Percentiles rank a stretch among this genome's conserved stretches.
These are phyloP conservation scores for Microsporum audouinii DNA, from an alignment of 2,329 filamentous ascomycete species.

Conservation along the genomic window DNA sequence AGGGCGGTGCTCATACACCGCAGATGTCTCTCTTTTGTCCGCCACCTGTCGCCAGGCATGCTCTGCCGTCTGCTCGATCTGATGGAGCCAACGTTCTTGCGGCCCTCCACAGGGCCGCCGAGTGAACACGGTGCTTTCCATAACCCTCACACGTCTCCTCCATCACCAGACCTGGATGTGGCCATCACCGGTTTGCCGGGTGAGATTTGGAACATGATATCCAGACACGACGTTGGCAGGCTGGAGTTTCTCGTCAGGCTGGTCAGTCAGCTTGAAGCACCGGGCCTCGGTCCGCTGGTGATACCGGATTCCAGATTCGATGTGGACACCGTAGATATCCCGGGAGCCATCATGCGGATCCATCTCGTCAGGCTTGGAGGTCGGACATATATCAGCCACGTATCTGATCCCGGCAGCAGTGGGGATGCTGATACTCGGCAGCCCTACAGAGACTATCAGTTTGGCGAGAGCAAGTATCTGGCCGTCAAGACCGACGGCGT, in stretches of 20 bases:
- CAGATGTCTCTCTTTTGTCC: conserved; percentile 6
- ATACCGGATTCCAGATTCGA: background rate
- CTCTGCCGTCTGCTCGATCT: conserved; percentile 4
- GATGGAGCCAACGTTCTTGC: conserved; percentile 6
- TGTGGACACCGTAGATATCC: background rate
- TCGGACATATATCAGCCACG: background rate
- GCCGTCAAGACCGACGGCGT: conserved; percentile 5
- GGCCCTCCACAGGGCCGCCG: background rate
- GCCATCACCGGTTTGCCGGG: background rate
- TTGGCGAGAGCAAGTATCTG: conserved; percentile 2
- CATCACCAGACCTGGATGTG: background rate
- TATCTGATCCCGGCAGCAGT: conserved; percentile 19
- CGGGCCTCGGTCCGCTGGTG: background rate
- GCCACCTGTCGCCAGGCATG: background rate
- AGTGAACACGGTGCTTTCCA: conserved; percentile 2
- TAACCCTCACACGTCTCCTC: background rate
- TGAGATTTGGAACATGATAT: conserved; percentile 5
- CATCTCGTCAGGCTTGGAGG: conserved; percentile 4
- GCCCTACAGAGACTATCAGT: background rate
- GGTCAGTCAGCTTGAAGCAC: background rate
- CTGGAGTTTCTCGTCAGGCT: conserved; percentile 1
- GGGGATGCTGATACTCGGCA: conserved; percentile 16
- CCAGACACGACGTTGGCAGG: background rate
- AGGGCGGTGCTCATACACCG: conserved; percentile 4
- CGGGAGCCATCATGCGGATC: background rate